Evolutionary conservation across 495 filamentous ascomycete genomes (phyloP), one percentile per base, ranked within the genome.

Genomic region (Glarea lozoyensis): DNA sequence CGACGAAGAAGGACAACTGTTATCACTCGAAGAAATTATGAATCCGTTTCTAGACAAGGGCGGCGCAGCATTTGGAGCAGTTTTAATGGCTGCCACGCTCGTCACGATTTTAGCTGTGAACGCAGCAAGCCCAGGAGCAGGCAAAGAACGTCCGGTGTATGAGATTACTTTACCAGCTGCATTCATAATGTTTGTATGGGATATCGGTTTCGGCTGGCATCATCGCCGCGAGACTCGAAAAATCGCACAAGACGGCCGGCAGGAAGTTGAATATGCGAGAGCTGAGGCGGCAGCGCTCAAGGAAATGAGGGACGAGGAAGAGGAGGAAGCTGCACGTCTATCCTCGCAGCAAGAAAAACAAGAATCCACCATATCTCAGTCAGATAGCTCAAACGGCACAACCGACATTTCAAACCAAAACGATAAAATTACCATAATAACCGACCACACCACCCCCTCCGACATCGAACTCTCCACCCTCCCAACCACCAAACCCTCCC

Each of bases 21-120:
- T 79, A 9, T 76, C 75, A 0, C 64, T 83, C 0, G 78, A 80
- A 54, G 78, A 82, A 53, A 79, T 83, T 55, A 75, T 83, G 73
- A 81, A 83, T 46, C 79, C 79, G 1, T 83, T 78, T 51, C 47
- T 83, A 10, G 79, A 83, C 53, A 80, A 77, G 54, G 54, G 59
- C 10, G 72, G 79, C 21, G 79, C 79, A 1, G 61, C 61, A 0
- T 79, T 81, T 37, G 78, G 77, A 15, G 72, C 63, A 2, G 31
- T 74, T 24, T 65, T 83, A 42, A 81, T 83, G 76, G 65, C 76
- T 4, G 64, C 67, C 0, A 79, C 77, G 0, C 65, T 83, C 15
- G 20, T 52, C 24, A 52, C 48, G 10, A 22, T 52, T 3, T 62
- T 83, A 18, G 70, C 64, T 0, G 40, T 82, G 2, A 83, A 83